Base-by-base conservation (phyloP, 2,329 filamentous ascomycete species). In the Celoporthe dispersa region DNA sequence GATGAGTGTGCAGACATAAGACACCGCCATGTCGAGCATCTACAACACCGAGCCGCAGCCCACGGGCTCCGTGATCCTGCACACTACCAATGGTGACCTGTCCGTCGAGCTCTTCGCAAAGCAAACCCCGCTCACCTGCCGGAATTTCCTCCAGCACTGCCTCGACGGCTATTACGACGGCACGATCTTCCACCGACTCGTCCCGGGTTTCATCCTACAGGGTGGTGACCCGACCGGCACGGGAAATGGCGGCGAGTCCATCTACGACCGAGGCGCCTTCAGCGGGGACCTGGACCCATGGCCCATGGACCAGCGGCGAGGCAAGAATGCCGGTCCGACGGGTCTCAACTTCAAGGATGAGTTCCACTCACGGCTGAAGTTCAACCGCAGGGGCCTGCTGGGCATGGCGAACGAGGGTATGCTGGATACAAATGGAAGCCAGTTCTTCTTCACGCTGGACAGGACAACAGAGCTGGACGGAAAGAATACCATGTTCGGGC, bases 1-100 rank as follows among this genome's bases (percentile, higher is more conserved):
- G 33, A 25, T 66, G 33, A 41, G 5, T n/a, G n/a, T n/a, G n/a
- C 35, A 51, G 19, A 67, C 33, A 25, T 31, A 57, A 31, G 37
- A 57, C 14, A 25, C 60, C 37, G 78, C 69, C 39, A 98, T 98
- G 95, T 95, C 94, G 69, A 86, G 92, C 60, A 91, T 94, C 70
- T 98, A 98, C 82, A 97, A 97, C 76, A 93, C 97, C 77, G 95
- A 98, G 81, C 95, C 96, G 66, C 94, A 95, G 78, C 94, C 96
- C 61, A 98, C 95, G 70, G 96, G 92, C 31, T 97, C 96, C 74
- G 94, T 93, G 69, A 90, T 98, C 74, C 86, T 99, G 57, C 91
- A 97, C 80, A 99, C 96, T 12, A 97, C 93, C 8, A 85, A 91
- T 61, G 96, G 96, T 80, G 94, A 97, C 77, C 87, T 99, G 70